phyloP scores from a whole-genome alignment of 2,329 filamentous ascomycete genomes.

The Remersonia thermophila region DNA sequence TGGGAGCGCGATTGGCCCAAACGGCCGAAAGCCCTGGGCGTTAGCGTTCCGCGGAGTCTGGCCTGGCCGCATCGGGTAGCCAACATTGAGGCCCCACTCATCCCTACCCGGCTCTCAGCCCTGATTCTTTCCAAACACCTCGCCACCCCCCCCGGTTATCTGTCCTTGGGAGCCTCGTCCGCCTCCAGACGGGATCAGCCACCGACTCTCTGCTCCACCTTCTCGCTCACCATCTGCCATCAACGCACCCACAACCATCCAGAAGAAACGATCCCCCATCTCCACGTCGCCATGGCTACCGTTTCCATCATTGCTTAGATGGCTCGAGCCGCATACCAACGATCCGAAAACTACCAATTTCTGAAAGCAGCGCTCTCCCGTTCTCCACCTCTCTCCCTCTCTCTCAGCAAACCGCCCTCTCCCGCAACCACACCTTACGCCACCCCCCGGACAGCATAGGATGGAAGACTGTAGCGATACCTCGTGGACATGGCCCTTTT shows the following conservation, averaged over 20 bases:
- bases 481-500: conserved; percentile 42
- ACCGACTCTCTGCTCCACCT: conserved; percentile 5
- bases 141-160: conserved; percentile 5
- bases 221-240: conserved; percentile 7
- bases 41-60: conserved; percentile 5
- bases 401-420: conserved; percentile 3
- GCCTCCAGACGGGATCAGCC: too few species aligned
- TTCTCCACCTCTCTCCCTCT: conserved; percentile 17
- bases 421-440: conserved; percentile 2
- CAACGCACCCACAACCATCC: conserved; percentile 5
- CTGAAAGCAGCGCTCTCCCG: conserved; percentile 15
- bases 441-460: conserved; percentile 18
- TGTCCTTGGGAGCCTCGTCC: too few species aligned
- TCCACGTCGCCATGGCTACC: neutral
- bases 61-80: conserved; percentile 4
- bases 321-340: conserved; percentile 19
- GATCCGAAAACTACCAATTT: conserved; percentile 12
- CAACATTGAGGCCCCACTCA: conserved; percentile 1
- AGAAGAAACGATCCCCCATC: too few species aligned
- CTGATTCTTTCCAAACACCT: conserved; percentile 10
- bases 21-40: too few species aligned
- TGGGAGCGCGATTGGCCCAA: neutral
- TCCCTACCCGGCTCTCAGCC: neutral
- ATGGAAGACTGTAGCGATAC: conserved; percentile 46
- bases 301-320: conserved; percentile 20